A percentile compares a stretch with the other conserved stretches of the same genome.
Conservation (phyloP, 1,284 basidiomycete species). For the Trichosporon sp. region DNA sequence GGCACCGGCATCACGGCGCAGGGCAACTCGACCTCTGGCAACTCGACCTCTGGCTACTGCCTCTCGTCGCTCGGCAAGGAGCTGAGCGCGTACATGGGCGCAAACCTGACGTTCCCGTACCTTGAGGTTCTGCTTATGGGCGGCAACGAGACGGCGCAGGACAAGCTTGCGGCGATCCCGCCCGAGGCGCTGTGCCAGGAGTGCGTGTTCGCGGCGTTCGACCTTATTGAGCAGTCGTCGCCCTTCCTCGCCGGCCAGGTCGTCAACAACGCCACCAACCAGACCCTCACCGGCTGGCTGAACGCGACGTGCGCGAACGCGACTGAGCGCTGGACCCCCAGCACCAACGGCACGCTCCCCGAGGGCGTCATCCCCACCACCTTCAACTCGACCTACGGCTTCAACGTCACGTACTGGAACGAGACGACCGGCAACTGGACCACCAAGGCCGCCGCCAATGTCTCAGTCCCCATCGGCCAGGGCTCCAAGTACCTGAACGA, state of each 20-base stretch:
- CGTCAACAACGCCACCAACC: conserved; percentile 23
- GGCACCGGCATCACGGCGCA: background rate
- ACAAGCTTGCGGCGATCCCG: conserved; percentile 25
- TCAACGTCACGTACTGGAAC: conserved; percentile 31
- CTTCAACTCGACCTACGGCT: conserved; percentile 34
- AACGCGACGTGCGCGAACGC: conserved; percentile 26
- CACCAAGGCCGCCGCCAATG: conserved; percentile 18
- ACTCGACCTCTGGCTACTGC: conserved; percentile 31
- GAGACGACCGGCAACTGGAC: conserved; percentile 17
- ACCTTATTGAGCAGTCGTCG: conserved; percentile 36
- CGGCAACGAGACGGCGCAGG: conserved; percentile 31
- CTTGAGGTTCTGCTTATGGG: conserved; percentile 31
- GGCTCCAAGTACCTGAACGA: background rate
- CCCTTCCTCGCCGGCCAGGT: conserved; percentile 34
- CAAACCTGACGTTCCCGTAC: conserved; percentile 36
- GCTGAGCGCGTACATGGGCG: conserved; percentile 36
- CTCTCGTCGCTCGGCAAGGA: conserved; percentile 36
- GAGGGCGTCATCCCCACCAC: conserved; percentile 33
- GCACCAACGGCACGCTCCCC: conserved; percentile 38
- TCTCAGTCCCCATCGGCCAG: conserved; percentile 7
- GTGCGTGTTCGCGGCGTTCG: conserved; percentile 43
- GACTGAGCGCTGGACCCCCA: background rate
- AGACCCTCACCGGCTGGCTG: conserved; percentile 26
- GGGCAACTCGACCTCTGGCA: background rate
- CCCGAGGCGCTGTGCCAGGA: conserved; percentile 39